A percentile compares a stretch with the other conserved stretches of the same genome.
Evolutionary conservation across 1,284 basidiomycete genomes (phyloP).

Genomic region (Neolentinus lepideus): DNA sequence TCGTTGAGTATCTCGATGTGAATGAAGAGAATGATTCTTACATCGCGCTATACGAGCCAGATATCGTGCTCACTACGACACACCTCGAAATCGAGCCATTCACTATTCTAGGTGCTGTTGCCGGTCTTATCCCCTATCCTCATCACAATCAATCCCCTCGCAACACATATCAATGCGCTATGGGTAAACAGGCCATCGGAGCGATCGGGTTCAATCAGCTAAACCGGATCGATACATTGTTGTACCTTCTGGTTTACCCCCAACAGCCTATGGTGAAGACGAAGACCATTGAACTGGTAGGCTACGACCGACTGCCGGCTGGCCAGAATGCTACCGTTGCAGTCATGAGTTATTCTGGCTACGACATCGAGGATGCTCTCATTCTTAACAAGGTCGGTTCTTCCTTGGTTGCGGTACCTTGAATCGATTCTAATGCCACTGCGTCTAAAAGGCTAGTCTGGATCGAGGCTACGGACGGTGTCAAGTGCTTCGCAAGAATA

Average conservation of each 20-base stretch:
- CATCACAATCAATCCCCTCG: slow-evolving; percentile 99
- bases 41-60: slow-evolving; percentile 91
- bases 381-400: slow-evolving; percentile 83
- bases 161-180: slow-evolving; percentile 99
- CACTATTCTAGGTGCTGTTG: slow-evolving; percentile 95
- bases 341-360: slow-evolving; percentile 98
- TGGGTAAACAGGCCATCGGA: slow-evolving; percentile 99
- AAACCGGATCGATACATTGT: slow-evolving; percentile 96
- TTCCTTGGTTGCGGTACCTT: not conserved
- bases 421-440: slow-evolving; percentile 6
- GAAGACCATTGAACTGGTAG: slow-evolving; percentile 94
- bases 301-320: slow-evolving; percentile 94
- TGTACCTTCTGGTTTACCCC: slow-evolving; percentile 98
- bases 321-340: slow-evolving; percentile 99
- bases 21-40: slow-evolving; percentile 99
- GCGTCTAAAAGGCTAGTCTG: slow-evolving; percentile 64
- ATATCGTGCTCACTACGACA: slow-evolving; percentile 80
- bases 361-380: slow-evolving; percentile 99
- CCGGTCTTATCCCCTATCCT: slow-evolving; percentile 97
- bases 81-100: slow-evolving; percentile 99
- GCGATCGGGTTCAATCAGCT: slow-evolving; percentile 98
- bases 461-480: slow-evolving; percentile 97
- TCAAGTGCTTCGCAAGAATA: slow-evolving; percentile 95
- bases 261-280: slow-evolving; percentile 99
- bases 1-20: slow-evolving; percentile 99